These are phyloP conservation scores for Solanum hybrid DNA, from an alignment of 305 asterid genomes.

Conservation along the genomic window DNA sequence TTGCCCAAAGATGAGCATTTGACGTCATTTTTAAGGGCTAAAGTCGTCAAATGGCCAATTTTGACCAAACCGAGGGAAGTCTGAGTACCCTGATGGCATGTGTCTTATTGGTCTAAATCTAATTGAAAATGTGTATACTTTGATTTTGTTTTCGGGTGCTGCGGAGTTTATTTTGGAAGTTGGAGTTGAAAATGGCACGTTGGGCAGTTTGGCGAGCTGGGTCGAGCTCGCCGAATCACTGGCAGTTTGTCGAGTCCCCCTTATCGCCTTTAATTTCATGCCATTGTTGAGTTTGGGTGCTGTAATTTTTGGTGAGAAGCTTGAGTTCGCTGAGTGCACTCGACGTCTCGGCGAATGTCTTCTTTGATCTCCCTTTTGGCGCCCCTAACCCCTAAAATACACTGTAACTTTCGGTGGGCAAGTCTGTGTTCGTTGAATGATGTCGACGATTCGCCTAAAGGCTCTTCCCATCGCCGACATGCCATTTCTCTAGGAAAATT, in stretches of 20 bases:
- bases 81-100: not conserved
- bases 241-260: too few relatives aligned
- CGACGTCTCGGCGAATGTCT: not conserved
- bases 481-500: not conserved
- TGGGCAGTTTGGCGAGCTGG: too few relatives aligned
- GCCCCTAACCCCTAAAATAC: not conserved
- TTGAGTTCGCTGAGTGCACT: too few relatives aligned
- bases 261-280: too few relatives aligned
- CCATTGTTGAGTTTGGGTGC: too few relatives aligned
- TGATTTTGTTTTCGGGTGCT: too few relatives aligned
- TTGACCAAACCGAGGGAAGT: not conserved
- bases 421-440: not conserved
- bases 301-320: too few relatives aligned
- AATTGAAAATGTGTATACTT: too few relatives aligned
- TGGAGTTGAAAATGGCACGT: too few relatives aligned
- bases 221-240: too few relatives aligned
- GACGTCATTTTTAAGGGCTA: not conserved
- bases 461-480: not conserved
- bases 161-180: too few relatives aligned
- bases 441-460: not conserved
- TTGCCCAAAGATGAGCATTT: not conserved
- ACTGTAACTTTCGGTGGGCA: not conserved
- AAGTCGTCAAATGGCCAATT: not conserved
- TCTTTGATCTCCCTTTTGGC: not conserved
- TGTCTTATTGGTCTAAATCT: not conserved